Evolutionary conservation across 2,329 filamentous ascomycete species (phyloP), one percentile per base, ranked within the genome.

Genomic region (Diaporthe vexans): DNA sequence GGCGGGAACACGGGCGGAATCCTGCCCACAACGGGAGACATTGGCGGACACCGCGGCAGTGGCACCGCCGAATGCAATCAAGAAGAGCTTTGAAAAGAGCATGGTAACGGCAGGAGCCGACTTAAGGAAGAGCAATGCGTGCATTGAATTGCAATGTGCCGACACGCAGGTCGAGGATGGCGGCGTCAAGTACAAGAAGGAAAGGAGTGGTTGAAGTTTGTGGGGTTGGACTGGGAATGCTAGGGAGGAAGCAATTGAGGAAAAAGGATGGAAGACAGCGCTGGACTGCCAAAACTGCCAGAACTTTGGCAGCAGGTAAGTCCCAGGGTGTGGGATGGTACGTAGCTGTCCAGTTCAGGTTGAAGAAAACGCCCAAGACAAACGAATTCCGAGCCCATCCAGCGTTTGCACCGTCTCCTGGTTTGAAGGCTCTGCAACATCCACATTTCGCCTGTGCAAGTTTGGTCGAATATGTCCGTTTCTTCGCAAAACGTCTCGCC

Each of bases 21-120:
- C 37, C 24, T n/a, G 67, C 43, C 9, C 71, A 24, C 54, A 56
- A 29, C 72, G 72, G 7, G 58, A 19, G 15, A 72, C 26, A 2
- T 19, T 21, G 10, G 40, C 33, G 29, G 58, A 35, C 19, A 61
- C 21, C 17, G 69, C 46, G 3, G 29, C 72, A 52, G 67, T 11
- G 1, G 74, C 56, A 11, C 54, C 72, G 6, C 67, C 54, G 37
- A 74, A 65, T 13, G 63, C 40, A 8, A 40, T 7, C 4, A 70
- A 35, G 13, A 75, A 6, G 5, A 67, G 13, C 19, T 59, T 68
- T 43, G 40, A 10, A 19, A 52, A 40, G 46, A 63, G 71, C 73
- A 75, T 75, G 19, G 26, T 21, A 29, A 24, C 19, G 26, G 24
- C 4, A 26, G 29, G 43, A 33, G 17, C 7, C 21, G 2, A n/a